Percentiles rank a stretch among this genome's conserved stretches.
These are phyloP conservation scores for Podosphaera xanthii DNA, from an alignment of 2,329 filamentous ascomycete species.

Conservation along the genomic window DNA sequence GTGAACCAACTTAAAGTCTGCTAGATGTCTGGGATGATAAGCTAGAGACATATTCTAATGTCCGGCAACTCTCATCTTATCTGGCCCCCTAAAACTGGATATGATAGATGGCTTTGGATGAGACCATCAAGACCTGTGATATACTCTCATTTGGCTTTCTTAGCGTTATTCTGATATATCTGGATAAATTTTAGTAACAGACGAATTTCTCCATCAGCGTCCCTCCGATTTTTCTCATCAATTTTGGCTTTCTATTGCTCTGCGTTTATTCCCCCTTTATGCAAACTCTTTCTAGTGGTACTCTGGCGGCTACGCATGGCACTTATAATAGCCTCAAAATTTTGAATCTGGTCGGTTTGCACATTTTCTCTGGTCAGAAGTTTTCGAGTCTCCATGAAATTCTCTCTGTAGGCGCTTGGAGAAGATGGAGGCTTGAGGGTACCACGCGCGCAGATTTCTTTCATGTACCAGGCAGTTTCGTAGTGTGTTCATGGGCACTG, in stretches of 20 bases:
- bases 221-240: background rate
- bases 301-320: background rate
- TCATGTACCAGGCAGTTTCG: background rate
- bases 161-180: background rate
- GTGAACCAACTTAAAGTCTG: no score
- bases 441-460: background rate
- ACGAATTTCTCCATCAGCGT: background rate
- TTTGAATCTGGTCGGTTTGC: background rate
- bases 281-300: background rate
- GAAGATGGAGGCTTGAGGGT: background rate
- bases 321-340: background rate
- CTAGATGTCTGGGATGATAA: no score
- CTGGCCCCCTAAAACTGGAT: background rate
- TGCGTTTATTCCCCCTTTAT: no score
- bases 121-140: background rate
- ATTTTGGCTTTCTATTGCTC: background rate
- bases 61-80: background rate
- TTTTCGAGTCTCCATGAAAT: background rate
- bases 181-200: background rate
- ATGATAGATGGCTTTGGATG: background rate
- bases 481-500: background rate
- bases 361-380: background rate
- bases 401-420: background rate
- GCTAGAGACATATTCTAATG: background rate
- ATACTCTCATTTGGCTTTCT: background rate